A percentile compares a stretch with the other conserved stretches of the same genome.
Conservation (phyloP, 768 basidiomycete species). For the Clitopilus passeckerianus region DNA sequence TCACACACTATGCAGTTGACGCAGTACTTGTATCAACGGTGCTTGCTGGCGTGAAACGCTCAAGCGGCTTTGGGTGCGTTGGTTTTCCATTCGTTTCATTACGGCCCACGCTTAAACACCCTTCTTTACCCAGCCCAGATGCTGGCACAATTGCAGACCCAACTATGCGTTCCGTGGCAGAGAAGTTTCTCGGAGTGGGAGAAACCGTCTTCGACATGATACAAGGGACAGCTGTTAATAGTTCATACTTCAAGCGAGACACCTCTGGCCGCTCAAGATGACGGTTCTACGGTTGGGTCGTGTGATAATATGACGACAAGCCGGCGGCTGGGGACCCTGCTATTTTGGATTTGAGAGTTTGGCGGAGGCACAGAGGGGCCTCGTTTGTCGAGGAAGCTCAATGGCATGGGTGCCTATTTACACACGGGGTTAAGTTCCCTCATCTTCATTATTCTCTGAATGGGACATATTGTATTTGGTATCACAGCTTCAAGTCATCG, state of each 20-base stretch:
- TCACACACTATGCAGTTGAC: constrained; percentile 82
- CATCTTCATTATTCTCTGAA: not conserved
- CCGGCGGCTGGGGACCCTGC: not conserved
- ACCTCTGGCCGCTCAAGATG: constrained; percentile 24
- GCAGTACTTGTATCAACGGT: constrained; percentile 84
- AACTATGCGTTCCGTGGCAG: constrained; percentile 69
- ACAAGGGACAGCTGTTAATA: constrained; percentile 84
- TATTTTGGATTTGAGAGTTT: not conserved
- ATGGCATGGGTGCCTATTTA: not conserved
- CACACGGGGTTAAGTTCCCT: not conserved
- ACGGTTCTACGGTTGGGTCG: constrained; percentile 14
- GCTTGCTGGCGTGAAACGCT: constrained; percentile 84
- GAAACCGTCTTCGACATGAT: constrained; percentile 87
- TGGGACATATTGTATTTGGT: not conserved
- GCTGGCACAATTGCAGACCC: constrained; percentile 70
- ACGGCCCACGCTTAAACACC: constrained; percentile 1
- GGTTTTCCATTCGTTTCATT: not conserved
- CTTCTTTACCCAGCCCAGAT: constrained; percentile 47
- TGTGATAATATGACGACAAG: constrained; percentile 1
- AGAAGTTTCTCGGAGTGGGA: constrained; percentile 80
- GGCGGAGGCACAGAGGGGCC: not conserved
- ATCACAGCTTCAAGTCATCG: not conserved
- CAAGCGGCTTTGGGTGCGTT: constrained; percentile 87
- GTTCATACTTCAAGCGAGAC: constrained; percentile 71
- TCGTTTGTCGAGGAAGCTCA: not conserved